Conservation (phyloP, 345 rosid genomes). For the Physaria fendleri region DNA sequence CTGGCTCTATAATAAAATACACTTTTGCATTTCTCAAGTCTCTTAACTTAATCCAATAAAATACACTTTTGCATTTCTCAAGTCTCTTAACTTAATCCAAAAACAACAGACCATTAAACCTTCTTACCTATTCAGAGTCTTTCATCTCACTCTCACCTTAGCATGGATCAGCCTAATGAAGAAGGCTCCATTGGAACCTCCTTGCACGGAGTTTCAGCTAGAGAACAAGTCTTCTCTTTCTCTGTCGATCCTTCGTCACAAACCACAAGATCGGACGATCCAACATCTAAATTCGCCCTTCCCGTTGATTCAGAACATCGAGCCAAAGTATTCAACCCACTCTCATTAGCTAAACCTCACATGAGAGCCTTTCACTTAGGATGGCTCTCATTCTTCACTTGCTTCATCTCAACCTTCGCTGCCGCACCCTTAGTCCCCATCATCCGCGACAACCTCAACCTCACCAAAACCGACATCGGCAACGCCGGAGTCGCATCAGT, state of each 20-base stretch:
- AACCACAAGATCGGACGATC: slow-evolving; percentile 11
- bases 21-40: not conserved
- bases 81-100: slow-evolving; percentile 16
- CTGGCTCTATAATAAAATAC: slow-evolving; percentile 23
- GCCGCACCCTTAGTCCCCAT: slow-evolving; percentile 81
- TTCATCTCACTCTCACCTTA: not conserved
- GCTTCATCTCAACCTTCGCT: slow-evolving; percentile 81
- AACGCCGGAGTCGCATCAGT: slow-evolving; percentile 88
- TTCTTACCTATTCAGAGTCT: not conserved
- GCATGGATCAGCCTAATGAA: slow-evolving; percentile 32
- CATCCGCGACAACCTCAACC: slow-evolving; percentile 71
- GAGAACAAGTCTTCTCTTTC: slow-evolving; percentile 55
- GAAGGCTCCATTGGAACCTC: slow-evolving; percentile 45
- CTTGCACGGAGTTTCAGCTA: slow-evolving; percentile 62
- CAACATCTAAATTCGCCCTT: slow-evolving; percentile 45
- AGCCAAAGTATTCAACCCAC: slow-evolving; percentile 55
- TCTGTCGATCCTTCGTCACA: slow-evolving; percentile 31
- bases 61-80: slow-evolving; percentile 7
- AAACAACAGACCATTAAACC: slow-evolving; percentile 6
- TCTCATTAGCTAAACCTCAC: slow-evolving; percentile 69
- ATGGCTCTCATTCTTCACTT: slow-evolving; percentile 82
- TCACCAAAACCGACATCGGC: slow-evolving; percentile 56
- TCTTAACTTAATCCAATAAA: slow-evolving; percentile 21
- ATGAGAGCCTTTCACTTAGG: slow-evolving; percentile 83
- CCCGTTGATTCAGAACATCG: slow-evolving; percentile 85